Evolutionary conservation across 768 basidiomycete genomes (phyloP), one percentile per base, ranked within the genome.

Genomic region (Heimioporus sp.): DNA sequence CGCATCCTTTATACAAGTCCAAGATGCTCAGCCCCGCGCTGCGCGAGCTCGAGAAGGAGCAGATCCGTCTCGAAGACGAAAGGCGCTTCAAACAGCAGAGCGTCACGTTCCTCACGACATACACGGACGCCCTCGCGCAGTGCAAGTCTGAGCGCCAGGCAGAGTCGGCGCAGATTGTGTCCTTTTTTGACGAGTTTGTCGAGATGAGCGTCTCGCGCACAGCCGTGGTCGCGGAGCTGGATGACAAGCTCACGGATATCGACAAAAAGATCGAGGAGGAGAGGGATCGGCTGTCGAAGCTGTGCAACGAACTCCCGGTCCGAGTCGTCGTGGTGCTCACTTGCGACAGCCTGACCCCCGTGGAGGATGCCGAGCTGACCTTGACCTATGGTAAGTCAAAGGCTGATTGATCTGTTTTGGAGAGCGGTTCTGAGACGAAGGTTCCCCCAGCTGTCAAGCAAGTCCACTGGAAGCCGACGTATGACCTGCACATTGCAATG

Each of bases 111-210:
- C 51, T 66, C 21, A 61, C 64, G 5, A 65, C 63, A 2, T 63
- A 60, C 24, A 65, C 64, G 58, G 55, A 65, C 38, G 63, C 64
- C n/a, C 58, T 64, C 17, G 63, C 64, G 8, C 51, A 63, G 35
- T 63, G 55, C 53, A 57, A 63, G 19, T 46, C 39, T 20, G 24
- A 53, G 0, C 7, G 1, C 4, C 49, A 54, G 13, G 34, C 42
- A 1, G 58, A 57, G 20, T 54, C 61, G n/a, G 48, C 57, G 16
- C 61, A 54, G 24, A 56, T 64, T 36, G 47, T 57, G 3, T 31
- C 52, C 2, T 57, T 60, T 41, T 63, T 64, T 39, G 61, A 65
- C 30, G 52, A 60, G 2, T 64, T 64, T 20, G 48, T 64, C 17
- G 64, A 60, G 2, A 53, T 65, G 3, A 58, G 64, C 4, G n/a